Evolutionary conservation across 495 filamentous ascomycete genomes (phyloP).

Genomic region (Daldinia concentrica): DNA sequence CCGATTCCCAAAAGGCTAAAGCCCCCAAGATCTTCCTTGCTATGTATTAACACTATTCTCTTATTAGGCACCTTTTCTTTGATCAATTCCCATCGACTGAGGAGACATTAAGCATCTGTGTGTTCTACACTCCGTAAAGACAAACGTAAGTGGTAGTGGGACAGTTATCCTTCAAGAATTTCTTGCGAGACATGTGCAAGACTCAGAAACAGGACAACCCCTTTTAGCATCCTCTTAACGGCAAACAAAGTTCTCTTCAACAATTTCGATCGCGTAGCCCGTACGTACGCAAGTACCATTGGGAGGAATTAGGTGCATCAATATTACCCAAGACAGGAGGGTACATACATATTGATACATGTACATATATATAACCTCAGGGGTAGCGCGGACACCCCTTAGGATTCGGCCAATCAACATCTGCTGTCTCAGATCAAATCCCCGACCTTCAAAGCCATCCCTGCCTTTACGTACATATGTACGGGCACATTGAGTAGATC

Average conservation of each 20-base stretch:
- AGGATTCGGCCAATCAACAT: conserved; percentile 14
- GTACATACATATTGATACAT: conserved; percentile 7
- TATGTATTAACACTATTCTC: conserved; percentile 14
- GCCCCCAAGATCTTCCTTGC: background rate
- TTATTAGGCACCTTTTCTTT: conserved; percentile 6
- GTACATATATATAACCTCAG: conserved; percentile 11
- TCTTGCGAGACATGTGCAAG: background rate
- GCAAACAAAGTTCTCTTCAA: conserved; percentile 22
- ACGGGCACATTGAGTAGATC: background rate
- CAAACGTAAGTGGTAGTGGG: conserved; percentile 2
- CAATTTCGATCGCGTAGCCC: conserved; percentile 6
- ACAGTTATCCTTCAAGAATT: background rate
- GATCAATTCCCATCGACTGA: conserved; percentile 3
- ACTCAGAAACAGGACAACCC: background rate
- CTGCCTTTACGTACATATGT: background rate
- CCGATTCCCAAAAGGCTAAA: background rate
- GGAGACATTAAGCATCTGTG: background rate
- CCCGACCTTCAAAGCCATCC: background rate
- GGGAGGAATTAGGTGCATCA: background rate
- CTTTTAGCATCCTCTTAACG: conserved; percentile 26
- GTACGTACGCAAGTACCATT: background rate
- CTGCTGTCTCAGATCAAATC: background rate
- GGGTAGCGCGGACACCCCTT: conserved; percentile 7
- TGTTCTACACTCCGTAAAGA: conserved; percentile 2
- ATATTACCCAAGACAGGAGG: conserved; percentile 2